These are phyloP conservation scores for Aspergillus ruber DNA, from an alignment of 2,329 filamentous ascomycete genomes.

Conservation along the genomic window DNA sequence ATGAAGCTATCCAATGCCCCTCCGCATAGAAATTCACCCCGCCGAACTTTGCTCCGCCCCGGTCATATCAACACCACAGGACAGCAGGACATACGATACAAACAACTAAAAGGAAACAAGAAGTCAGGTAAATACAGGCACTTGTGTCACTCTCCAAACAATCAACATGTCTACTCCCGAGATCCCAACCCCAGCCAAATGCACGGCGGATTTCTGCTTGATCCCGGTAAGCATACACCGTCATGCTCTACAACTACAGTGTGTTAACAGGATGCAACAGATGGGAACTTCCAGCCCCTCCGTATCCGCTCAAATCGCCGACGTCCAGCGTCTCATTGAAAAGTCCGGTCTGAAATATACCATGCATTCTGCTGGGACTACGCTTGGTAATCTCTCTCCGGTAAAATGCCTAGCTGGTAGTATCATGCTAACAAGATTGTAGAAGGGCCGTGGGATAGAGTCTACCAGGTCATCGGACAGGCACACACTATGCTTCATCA, in stretches of 20 bases:
- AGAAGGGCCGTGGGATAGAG: conserved; percentile 90
- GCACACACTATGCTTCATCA: conserved; percentile 72
- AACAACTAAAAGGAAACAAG: not conserved
- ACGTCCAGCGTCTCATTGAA: conserved; percentile 78
- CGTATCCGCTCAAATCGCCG: conserved; percentile 76
- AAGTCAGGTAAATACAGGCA: not conserved
- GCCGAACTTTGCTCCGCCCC: no score
- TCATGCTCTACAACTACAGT: not conserved
- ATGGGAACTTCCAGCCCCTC: conserved; percentile 73
- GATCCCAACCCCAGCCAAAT: conserved; percentile 60
- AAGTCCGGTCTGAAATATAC: conserved; percentile 72
- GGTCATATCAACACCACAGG: no score
- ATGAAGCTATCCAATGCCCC: no score
- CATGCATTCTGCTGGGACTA: conserved; percentile 93
- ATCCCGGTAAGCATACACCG: conserved; percentile 58
- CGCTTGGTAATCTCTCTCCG: conserved; percentile 60
- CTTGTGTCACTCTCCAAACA: not conserved
- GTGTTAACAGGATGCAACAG: conserved; percentile 33
- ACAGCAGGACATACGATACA: not conserved
- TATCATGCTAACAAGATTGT: conserved; percentile 2
- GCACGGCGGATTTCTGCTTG: conserved; percentile 86
- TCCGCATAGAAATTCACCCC: no score
- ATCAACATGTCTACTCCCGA: not conserved
- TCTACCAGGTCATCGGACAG: conserved; percentile 79
- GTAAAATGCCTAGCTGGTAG: conserved; percentile 4